Evolutionary conservation across 352 stramenopile genomes (phyloP).

Genomic region (Globisporangium acanthophoron): DNA sequence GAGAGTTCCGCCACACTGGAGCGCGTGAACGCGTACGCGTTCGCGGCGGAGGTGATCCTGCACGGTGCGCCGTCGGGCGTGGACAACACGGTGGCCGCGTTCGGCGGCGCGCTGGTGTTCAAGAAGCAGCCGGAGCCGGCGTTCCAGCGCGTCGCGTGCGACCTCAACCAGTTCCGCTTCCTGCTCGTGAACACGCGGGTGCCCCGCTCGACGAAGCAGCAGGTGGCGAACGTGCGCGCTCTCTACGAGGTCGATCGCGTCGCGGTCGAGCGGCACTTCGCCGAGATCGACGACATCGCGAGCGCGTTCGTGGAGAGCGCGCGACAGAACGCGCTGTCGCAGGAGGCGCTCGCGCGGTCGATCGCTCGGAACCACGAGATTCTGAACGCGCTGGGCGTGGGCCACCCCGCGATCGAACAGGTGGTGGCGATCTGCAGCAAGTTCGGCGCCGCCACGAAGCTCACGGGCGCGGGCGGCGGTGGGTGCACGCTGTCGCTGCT

Average conservation of each 20-base stretch:
- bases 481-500: constrained; percentile 88
- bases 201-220: constrained; percentile 79
- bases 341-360: constrained; percentile 33
- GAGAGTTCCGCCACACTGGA: constrained; percentile 13
- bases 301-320: constrained; percentile 47
- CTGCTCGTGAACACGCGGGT: constrained; percentile 91
- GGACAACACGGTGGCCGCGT: constrained; percentile 90
- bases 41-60: constrained; percentile 83
- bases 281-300: constrained; percentile 76
- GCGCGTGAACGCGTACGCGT: constrained; percentile 85
- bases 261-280: constrained; percentile 51
- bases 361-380: constrained; percentile 76
- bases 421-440: constrained; percentile 54
- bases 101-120: constrained; percentile 84
- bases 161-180: constrained; percentile 74
- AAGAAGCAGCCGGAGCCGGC: constrained; percentile 40
- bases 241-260: constrained; percentile 48
- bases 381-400: constrained; percentile 73
- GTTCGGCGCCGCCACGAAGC: constrained; percentile 73
- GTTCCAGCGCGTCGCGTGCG: constrained; percentile 37
- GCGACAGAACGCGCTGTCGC: constrained; percentile 30
- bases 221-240: constrained; percentile 72
- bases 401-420: constrained; percentile 78
- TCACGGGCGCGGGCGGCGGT: constrained; percentile 86
- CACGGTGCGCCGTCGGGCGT: constrained; percentile 89